A percentile compares a stretch with the other conserved stretches of the same genome.
These are phyloP conservation scores for Pseudogymnoascus sp. DNA, from an alignment of 2,329 filamentous ascomycete species.

Conservation along the genomic window DNA sequence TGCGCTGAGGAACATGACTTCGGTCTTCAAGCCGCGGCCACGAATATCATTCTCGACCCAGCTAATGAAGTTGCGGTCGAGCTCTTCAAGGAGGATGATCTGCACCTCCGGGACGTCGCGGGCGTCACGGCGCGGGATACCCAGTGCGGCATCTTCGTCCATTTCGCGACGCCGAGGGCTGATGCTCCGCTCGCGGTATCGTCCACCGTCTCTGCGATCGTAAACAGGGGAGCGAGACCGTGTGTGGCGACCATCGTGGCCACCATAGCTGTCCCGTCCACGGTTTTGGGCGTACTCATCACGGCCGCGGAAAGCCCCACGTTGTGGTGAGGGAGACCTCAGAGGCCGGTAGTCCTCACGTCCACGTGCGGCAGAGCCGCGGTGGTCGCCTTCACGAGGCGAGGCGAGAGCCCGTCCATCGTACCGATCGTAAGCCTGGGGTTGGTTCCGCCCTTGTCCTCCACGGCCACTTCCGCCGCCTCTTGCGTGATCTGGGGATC, in stretches of 20 bases:
- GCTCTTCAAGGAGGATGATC: constrained; percentile 70
- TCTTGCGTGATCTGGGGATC: constrained; percentile 51
- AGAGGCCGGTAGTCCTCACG: constrained; percentile 58
- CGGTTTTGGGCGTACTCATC: constrained; percentile 48
- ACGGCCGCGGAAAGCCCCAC: constrained; percentile 48
- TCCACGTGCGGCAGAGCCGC: constrained; percentile 40
- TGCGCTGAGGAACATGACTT: constrained; percentile 71
- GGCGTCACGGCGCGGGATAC: constrained; percentile 64
- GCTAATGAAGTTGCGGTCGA: constrained; percentile 69
- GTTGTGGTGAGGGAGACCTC: constrained; percentile 49
- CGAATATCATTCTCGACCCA: constrained; percentile 75
- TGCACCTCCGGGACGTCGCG: constrained; percentile 82
- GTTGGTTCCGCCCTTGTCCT: constrained; percentile 14
- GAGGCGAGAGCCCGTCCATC: constrained; percentile 24
- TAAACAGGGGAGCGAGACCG: constrained; percentile 61
- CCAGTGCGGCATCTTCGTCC: constrained; percentile 53
- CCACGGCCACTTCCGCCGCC: constrained; percentile 36
- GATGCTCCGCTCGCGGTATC: constrained; percentile 60
- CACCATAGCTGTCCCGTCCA: constrained; percentile 26
- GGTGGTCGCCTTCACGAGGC: constrained; percentile 24
- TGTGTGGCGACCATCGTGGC: constrained; percentile 40
- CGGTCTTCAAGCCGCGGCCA: constrained; percentile 60
- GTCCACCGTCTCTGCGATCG: constrained; percentile 34
- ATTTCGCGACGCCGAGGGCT: constrained; percentile 51
- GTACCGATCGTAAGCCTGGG: constrained; percentile 31